A percentile compares a stretch with the other conserved stretches of the same genome.
Conservation (phyloP, 148 eudicot genomes). For the Silene uniflora region DNA sequence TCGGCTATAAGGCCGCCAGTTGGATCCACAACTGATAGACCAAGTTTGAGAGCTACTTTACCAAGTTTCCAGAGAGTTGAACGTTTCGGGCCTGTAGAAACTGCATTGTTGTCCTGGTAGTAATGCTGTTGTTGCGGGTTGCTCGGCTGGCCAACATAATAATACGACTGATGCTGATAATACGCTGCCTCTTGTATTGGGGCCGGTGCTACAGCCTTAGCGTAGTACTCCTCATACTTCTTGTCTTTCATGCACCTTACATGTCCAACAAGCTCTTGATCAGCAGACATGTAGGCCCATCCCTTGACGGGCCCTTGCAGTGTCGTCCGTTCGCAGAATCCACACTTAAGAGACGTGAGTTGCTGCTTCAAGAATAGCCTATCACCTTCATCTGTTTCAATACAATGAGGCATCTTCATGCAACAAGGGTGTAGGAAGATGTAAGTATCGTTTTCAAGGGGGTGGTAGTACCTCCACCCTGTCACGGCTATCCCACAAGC, state of each 20-base stretch:
- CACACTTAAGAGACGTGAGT: neutral
- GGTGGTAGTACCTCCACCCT: neutral
- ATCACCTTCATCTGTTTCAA: neutral
- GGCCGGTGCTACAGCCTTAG: too few relatives aligned
- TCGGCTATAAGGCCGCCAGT: too few relatives aligned
- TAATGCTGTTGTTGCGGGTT: too few relatives aligned
- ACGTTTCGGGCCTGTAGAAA: too few relatives aligned
- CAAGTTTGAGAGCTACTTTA: neutral
- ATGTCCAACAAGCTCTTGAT: neutral
- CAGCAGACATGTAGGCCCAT: slow-evolving; percentile 9
- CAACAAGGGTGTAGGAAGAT: slow-evolving; percentile 13
- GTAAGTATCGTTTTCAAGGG: neutral
- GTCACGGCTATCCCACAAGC: neutral
- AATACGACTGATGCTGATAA: too few relatives aligned
- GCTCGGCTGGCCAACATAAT: neutral
- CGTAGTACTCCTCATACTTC: neutral
- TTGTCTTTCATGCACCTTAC: slow-evolving; percentile 10
- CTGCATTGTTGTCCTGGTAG: too few relatives aligned
- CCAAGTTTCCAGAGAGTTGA: neutral
- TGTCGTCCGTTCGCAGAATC: neutral
- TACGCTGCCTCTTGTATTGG: too few relatives aligned
- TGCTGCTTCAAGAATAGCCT: neutral
- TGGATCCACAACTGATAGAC: neutral
- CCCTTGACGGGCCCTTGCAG: neutral
- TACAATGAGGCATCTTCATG: slow-evolving; percentile 3